A percentile compares a stretch with the other conserved stretches of the same genome.
These are phyloP conservation scores for Oryza rufipogon DNA, from an alignment of 176 grass and related monocot species.

Conservation along the genomic window DNA sequence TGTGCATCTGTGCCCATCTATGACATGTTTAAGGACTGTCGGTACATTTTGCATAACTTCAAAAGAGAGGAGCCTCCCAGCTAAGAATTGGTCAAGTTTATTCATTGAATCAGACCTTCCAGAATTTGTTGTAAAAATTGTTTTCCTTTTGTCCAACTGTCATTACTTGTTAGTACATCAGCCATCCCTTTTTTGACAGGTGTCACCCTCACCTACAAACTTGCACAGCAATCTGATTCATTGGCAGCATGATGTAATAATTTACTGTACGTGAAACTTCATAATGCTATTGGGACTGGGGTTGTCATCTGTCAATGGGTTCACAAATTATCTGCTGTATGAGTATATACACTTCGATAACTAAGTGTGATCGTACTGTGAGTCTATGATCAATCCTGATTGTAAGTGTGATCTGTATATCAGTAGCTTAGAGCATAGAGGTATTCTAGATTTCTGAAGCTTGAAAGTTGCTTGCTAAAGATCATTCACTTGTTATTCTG, in stretches of 20 bases:
- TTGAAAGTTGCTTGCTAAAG: neutral
- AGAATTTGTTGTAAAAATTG: neutral
- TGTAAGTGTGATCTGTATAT: neutral
- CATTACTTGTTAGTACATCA: conserved; percentile 4
- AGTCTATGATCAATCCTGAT: neutral
- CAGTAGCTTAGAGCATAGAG: neutral
- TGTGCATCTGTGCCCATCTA: too few relatives aligned
- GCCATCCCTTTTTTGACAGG: too few relatives aligned
- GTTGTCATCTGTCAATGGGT: neutral
- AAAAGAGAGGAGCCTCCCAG: too few relatives aligned
- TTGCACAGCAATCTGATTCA: neutral
- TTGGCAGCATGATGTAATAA: neutral
- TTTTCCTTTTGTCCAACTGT: neutral
- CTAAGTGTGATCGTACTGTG: neutral
- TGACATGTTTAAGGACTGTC: too few relatives aligned
- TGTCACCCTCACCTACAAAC: too few relatives aligned
- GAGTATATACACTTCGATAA: neutral
- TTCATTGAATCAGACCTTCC: neutral
- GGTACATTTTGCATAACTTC: too few relatives aligned
- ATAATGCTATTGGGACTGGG: neutral
- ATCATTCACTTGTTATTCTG: neutral
- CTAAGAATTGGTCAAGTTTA: neutral
- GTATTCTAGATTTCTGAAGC: conserved; percentile 1
- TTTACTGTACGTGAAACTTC: neutral
- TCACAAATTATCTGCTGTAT: neutral